phyloP scores from a whole-genome alignment of 148 eudicot genomes.

The Polygonum aviculare region DNA sequence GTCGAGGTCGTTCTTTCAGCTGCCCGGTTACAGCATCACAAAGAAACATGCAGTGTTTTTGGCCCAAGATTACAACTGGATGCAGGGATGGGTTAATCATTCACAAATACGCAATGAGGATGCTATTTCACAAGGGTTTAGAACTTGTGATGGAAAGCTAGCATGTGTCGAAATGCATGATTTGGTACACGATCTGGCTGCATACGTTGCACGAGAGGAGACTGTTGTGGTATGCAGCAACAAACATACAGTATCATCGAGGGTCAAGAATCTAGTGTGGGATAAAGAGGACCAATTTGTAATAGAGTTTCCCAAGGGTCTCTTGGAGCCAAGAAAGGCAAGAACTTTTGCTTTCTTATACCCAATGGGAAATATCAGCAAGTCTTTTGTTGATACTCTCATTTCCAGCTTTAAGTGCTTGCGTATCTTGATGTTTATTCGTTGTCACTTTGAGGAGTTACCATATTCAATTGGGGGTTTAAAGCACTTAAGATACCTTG shows the following conservation, averaged over 20 bases:
- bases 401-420: slow-evolving; percentile 9
- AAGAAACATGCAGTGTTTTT: background rate
- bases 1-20: slow-evolving; percentile 16
- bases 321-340: background rate
- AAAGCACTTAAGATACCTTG: slow-evolving; percentile 20
- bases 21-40: background rate
- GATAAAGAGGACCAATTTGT: background rate
- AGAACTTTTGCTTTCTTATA: background rate
- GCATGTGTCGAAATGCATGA: background rate
- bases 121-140: background rate
- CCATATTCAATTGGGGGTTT: slow-evolving; percentile 12
- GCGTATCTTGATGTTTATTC: slow-evolving; percentile 10
- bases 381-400: background rate
- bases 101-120: background rate
- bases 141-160: background rate
- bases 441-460: background rate
- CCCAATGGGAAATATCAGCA: background rate
- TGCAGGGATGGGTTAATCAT: background rate
- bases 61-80: background rate
- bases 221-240: background rate
- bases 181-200: background rate
- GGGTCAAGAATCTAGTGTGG: background rate
- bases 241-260: background rate
- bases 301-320: background rate
- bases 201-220: background rate